phyloP scores from a whole-genome alignment of 805 yeast species.

The Candida ovalis region DNA sequence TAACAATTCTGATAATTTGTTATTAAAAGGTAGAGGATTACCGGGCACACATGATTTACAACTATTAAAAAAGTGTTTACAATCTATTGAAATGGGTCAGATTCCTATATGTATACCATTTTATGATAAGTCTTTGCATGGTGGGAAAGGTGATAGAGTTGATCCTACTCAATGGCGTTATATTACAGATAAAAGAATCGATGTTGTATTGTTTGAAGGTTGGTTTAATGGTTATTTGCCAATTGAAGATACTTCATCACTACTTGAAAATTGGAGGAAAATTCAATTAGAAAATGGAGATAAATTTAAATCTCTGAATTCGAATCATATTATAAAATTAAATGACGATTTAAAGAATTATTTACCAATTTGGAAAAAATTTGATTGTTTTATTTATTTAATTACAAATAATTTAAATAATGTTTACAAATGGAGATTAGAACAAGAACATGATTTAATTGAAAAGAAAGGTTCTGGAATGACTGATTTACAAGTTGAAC shows the following conservation, averaged over 20 bases:
- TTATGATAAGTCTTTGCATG: constrained; percentile 71
- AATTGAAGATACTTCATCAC: constrained; percentile 27
- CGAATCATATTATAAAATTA: constrained; percentile 33
- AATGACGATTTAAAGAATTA: constrained; percentile 54
- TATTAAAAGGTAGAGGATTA: constrained; percentile 74
- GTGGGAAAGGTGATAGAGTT: constrained; percentile 78
- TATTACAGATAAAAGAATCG: constrained; percentile 35
- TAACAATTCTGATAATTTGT: constrained; percentile 33
- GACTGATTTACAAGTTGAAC: constrained; percentile 64
- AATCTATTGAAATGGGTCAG: constrained; percentile 25
- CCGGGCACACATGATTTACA: constrained; percentile 90
- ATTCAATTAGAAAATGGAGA: constrained; percentile 14
- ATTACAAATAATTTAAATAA: constrained; percentile 55
- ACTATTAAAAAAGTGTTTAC: constrained; percentile 37
- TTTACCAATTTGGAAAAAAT: constrained; percentile 48
- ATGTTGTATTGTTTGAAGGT: constrained; percentile 81
- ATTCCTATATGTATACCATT: constrained; percentile 45
- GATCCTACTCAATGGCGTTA: constrained; percentile 37
- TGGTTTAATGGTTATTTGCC: constrained; percentile 85
- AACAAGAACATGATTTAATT: constrained; percentile 68
- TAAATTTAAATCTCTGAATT: constrained; percentile 16
- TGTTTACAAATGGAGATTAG: constrained; percentile 75
- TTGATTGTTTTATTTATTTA: constrained; percentile 59
- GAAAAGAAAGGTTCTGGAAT: constrained; percentile 63
- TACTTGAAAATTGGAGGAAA: constrained; percentile 27